phyloP scores from a whole-genome alignment of 2,329 filamentous ascomycete species.

The Akanthomyces uredinophilus region DNA sequence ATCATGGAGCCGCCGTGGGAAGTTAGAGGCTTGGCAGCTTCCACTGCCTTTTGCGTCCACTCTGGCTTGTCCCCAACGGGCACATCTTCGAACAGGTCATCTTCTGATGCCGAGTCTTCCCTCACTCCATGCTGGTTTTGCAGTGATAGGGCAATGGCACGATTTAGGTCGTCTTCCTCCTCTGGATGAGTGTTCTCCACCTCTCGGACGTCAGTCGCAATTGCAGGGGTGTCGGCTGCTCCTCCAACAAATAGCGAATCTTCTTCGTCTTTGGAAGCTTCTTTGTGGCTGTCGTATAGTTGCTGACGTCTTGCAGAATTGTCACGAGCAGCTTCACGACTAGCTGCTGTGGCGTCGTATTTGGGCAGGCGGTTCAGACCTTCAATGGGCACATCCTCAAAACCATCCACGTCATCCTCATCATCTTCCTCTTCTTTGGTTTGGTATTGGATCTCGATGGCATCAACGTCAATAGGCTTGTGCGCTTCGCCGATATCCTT shows the following conservation, averaged over 20 bases:
- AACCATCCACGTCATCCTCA: slow-evolving; percentile 67
- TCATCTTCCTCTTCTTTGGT: slow-evolving; percentile 55
- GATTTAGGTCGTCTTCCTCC: slow-evolving; percentile 60
- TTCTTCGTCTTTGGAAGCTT: slow-evolving; percentile 30
- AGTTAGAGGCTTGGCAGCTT: slow-evolving; percentile 45
- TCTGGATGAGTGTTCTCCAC: slow-evolving; percentile 36
- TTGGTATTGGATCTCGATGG: slow-evolving; percentile 51
- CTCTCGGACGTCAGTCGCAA: slow-evolving; percentile 24
- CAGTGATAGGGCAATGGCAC: slow-evolving; percentile 81
- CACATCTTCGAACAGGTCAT: slow-evolving; percentile 47
- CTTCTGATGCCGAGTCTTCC: slow-evolving; percentile 30
- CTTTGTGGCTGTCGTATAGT: slow-evolving; percentile 21
- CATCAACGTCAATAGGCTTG: slow-evolving; percentile 90
- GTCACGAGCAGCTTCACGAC: slow-evolving; percentile 23
- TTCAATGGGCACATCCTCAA: slow-evolving; percentile 90
- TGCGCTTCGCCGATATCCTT: slow-evolving; percentile 74
- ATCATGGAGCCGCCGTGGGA: slow-evolving; percentile 56
- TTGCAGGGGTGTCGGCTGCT: slow-evolving; percentile 22
- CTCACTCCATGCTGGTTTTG: slow-evolving; percentile 51
- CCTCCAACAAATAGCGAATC: slow-evolving; percentile 46
- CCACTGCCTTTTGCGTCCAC: slow-evolving; percentile 53
- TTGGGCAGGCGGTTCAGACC: slow-evolving; percentile 81
- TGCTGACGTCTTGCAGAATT: slow-evolving; percentile 24
- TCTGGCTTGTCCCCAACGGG: slow-evolving; percentile 36
- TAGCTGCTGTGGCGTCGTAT: slow-evolving; percentile 20